Conservation (phyloP, 257 asterid species). For the Rubia yunnanensis region DNA sequence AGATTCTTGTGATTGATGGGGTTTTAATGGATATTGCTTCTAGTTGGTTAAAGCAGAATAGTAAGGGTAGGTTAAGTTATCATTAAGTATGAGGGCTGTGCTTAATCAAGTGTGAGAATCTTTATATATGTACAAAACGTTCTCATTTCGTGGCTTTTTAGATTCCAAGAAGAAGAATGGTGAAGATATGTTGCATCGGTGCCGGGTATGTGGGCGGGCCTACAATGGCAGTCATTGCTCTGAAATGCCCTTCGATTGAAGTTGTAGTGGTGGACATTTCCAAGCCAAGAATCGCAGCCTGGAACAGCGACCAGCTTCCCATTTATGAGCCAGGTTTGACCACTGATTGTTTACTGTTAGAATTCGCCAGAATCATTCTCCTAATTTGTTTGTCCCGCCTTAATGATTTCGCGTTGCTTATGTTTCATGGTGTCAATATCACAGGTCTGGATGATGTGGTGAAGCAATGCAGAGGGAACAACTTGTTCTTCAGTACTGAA, state of each 20-base stretch:
- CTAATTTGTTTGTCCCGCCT: neutral
- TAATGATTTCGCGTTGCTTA: neutral
- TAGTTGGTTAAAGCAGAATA: neutral
- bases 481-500: conserved; percentile 48
- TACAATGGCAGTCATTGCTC: conserved; percentile 32
- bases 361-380: neutral
- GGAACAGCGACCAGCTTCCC: conserved; percentile 52
- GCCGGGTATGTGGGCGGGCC: conserved; percentile 37
- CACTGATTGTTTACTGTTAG: neutral
- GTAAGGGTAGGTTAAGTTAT: neutral
- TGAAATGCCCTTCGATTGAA: conserved; percentile 23
- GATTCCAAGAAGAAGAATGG: conserved; percentile 16
- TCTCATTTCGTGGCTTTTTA: neutral
- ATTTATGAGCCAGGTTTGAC: conserved; percentile 45
- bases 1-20: neutral
- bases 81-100: neutral
- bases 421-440: neutral
- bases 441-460: conserved; percentile 45
- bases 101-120: neutral
- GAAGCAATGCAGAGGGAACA: conserved; percentile 53
- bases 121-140: neutral
- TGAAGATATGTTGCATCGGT: conserved; percentile 31
- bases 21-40: neutral
- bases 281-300: conserved; percentile 21
- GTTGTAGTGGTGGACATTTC: conserved; percentile 28